Conservation (phyloP, 305 asterid genomes). For the Withania somnifera region DNA sequence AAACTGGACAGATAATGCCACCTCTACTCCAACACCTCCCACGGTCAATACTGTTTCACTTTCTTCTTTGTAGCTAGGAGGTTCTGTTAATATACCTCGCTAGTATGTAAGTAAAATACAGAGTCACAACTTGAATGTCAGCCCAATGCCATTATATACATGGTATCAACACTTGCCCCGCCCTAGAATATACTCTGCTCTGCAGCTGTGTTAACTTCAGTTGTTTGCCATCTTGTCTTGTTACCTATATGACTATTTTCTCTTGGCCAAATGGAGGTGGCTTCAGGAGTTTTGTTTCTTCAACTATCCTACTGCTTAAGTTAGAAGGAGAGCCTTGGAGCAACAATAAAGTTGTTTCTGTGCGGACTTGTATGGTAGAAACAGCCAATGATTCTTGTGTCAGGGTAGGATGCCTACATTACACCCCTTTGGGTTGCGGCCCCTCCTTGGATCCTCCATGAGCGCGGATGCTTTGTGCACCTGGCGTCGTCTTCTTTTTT, state of each 20-base stretch:
- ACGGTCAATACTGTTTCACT: slow-evolving; percentile 17
- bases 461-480: neutral
- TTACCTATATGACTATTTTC: neutral
- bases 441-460: neutral
- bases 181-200: neutral
- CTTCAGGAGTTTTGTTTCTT: neutral
- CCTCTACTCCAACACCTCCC: slow-evolving; percentile 29
- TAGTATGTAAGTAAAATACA: slow-evolving; percentile 12
- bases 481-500: neutral
- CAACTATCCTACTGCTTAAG: neutral
- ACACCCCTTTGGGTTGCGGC: neutral
- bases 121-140: slow-evolving; percentile 1
- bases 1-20: slow-evolving; percentile 70
- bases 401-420: neutral
- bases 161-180: neutral
- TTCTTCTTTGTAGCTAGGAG: slow-evolving; percentile 12
- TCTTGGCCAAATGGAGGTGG: neutral
- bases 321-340: neutral
- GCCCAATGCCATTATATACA: neutral
- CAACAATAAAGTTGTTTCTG: neutral
- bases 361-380: neutral
- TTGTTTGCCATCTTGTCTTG: neutral
- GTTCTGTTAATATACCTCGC: neutral
- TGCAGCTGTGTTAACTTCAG: neutral
- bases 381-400: neutral